Evolutionary conservation across 1,284 basidiomycete genomes (phyloP), one percentile per base, ranked within the genome.

Genomic region (Tranzscheliella williamsii): DNA sequence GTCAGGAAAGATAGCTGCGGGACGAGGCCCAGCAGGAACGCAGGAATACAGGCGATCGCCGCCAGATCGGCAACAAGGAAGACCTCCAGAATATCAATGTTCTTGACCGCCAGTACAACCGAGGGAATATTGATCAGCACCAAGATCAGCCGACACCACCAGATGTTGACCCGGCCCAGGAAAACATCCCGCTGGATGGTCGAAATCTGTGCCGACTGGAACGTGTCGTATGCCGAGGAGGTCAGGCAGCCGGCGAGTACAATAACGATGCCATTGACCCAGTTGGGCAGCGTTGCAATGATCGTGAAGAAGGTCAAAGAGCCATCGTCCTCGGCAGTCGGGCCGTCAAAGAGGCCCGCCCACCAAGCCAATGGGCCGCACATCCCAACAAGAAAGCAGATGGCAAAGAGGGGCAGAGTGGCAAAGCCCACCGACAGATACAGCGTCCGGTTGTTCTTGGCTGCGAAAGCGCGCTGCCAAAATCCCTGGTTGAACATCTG

Each of bases 401-500:
- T 71, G 27, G 67, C 68, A 35, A 76, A 78, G 16, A 78, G 63
- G 15, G 72, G 70, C 16, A 70, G 12, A 20, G 70, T 69, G 22
- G 76, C 76, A 24, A 70, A 55, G 16, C 43, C 42, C 39, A 73
- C 76, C 37, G 71, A 75, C 4, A 56, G 27, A 44, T 71, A 73
- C 18, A 78, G 66, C 17, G 67, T 66, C 37, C 43, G 53, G 54
- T 78, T 66, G 50, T 66, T 52, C 62, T 69, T 72, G 13, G 74
- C 70, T 0, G 76, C 75, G 46, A 77, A 78, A 16, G 72, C 71
- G 16, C 76, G 70, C 47, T 78, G 76, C 75, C 76, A 77, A 53
- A 74, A 76, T 30, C 76, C 75, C 48, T 77, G 74, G 58, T 78
- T 75, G 58, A 78, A 74, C 72, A 78, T 75, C 42, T 77, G 73